These are phyloP conservation scores for Oxytropis ochrocephala DNA, from an alignment of 306 rosid genomes.

Conservation along the genomic window DNA sequence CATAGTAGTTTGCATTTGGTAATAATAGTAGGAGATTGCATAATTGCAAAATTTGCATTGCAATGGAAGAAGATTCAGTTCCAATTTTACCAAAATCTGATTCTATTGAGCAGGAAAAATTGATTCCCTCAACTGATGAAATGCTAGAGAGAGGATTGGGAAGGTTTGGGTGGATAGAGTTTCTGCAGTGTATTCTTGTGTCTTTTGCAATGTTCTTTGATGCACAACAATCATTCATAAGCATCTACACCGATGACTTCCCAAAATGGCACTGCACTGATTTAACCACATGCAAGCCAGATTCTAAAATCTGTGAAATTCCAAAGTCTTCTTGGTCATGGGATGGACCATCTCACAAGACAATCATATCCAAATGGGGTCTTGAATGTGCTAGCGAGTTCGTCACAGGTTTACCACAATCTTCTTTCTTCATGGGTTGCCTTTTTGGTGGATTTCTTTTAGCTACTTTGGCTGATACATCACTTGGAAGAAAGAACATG, in stretches of 20 bases:
- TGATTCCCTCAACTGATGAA: background rate
- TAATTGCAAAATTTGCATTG: too few relatives aligned
- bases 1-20: background rate
- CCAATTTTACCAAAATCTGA: background rate
- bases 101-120: background rate
- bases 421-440: conserved; percentile 35
- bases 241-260: conserved; percentile 29
- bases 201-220: conserved; percentile 32
- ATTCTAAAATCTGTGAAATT: conserved; percentile 31
- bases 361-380: conserved; percentile 40
- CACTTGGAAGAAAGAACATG: conserved; percentile 41
- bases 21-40: background rate
- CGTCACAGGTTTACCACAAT: conserved; percentile 25
- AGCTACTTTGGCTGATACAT: conserved; percentile 34
- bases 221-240: conserved; percentile 42
- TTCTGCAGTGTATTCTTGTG: conserved; percentile 29
- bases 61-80: background rate
- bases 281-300: background rate
- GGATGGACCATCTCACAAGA: conserved; percentile 20
- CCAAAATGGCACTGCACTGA: conserved; percentile 45
- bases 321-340: conserved; percentile 31
- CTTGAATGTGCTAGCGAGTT: conserved; percentile 34
- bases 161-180: conserved; percentile 15
- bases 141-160: conserved; percentile 6
- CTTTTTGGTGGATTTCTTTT: conserved; percentile 30